Percentiles rank a stretch among this genome's conserved stretches.
Conservation (phyloP, 352 stramenopile genomes). For the Phytopythium vexans region DNA sequence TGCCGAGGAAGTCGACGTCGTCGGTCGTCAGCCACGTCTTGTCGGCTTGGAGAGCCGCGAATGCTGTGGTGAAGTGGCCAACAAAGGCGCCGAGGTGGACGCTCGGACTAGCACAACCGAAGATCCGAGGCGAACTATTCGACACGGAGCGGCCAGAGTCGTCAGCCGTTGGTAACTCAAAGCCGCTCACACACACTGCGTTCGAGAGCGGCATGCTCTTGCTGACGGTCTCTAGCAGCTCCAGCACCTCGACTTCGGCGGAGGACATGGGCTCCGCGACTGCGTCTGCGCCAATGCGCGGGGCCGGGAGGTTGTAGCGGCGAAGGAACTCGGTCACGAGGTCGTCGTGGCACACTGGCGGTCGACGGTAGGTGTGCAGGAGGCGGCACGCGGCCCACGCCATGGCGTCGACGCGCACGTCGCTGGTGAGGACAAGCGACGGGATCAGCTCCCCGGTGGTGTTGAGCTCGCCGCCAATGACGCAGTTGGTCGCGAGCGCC, state of each 20-base stretch:
- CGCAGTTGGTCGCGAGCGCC: slow-evolving; percentile 26
- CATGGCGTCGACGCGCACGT: slow-evolving; percentile 42
- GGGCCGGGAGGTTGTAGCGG: slow-evolving; percentile 28
- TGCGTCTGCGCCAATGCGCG: slow-evolving; percentile 17
- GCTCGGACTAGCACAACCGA: slow-evolving; percentile 38
- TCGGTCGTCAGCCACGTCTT: slow-evolving; percentile 46
- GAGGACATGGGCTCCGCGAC: slow-evolving; percentile 25
- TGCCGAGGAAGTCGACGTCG: slow-evolving; percentile 30
- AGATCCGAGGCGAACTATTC: slow-evolving; percentile 12
- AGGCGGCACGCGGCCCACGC: slow-evolving; percentile 46
- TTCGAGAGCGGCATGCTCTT: slow-evolving; percentile 33
- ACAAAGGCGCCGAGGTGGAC: slow-evolving; percentile 25
- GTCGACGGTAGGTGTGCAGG: slow-evolving; percentile 28
- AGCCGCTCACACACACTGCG: slow-evolving; percentile 37
- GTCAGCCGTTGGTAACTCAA: slow-evolving; percentile 14
- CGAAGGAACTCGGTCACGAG: slow-evolving; percentile 37
- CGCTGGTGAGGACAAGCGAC: slow-evolving; percentile 29
- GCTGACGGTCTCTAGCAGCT: slow-evolving; percentile 32
- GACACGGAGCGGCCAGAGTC: slow-evolving; percentile 7
- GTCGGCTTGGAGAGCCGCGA: slow-evolving; percentile 26
- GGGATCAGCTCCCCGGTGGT: slow-evolving; percentile 12
- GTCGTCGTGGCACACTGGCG: slow-evolving; percentile 34
- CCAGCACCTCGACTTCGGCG: slow-evolving; percentile 29
- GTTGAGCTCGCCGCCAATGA: slow-evolving; percentile 10
- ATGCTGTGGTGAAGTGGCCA: slow-evolving; percentile 26